Conservation (phyloP, 1,284 basidiomycete species). For the Takashimella koratensis region DNA sequence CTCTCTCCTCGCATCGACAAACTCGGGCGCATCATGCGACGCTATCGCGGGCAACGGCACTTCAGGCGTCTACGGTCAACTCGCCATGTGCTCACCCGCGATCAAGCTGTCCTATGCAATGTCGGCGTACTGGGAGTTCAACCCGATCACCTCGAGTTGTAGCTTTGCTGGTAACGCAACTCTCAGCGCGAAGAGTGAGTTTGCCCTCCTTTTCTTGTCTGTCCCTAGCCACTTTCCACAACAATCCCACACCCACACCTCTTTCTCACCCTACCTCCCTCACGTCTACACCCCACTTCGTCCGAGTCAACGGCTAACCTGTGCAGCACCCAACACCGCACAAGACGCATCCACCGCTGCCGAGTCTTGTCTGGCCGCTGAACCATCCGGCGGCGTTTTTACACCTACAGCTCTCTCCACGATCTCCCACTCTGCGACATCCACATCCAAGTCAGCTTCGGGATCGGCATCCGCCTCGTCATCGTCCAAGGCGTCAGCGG, state of each 20-base stretch:
- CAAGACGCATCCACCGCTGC: conserved; percentile 61
- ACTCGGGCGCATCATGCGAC: conserved; percentile 58
- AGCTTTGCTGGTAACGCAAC: conserved; percentile 78
- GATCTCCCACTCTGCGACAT: not conserved
- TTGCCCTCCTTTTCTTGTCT: no score
- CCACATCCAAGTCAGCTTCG: conserved; percentile 4
- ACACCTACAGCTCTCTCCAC: conserved; percentile 36
- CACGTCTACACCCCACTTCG: no score
- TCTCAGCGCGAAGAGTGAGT: conserved; percentile 52
- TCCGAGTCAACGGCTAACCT: no score
- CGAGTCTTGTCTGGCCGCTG: conserved; percentile 62
- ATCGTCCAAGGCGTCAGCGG: conserved; percentile 4
- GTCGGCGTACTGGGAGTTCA: conserved; percentile 71
- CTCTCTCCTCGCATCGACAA: conserved; percentile 60
- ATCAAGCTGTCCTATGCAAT: conserved; percentile 79
- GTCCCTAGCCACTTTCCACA: no score
- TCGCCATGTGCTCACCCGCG: conserved; percentile 65
- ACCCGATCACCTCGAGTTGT: conserved; percentile 57
- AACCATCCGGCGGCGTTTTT: conserved; percentile 62
- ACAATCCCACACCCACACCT: no score
- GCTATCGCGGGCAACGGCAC: conserved; percentile 69
- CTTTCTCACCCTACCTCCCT: no score
- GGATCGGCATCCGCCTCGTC: conserved; percentile 6
- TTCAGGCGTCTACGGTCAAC: conserved; percentile 68
- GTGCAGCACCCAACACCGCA: conserved; percentile 54